phyloP scores from a whole-genome alignment of 805 yeast genomes.

The Sungouiozyma ichnusensis region DNA sequence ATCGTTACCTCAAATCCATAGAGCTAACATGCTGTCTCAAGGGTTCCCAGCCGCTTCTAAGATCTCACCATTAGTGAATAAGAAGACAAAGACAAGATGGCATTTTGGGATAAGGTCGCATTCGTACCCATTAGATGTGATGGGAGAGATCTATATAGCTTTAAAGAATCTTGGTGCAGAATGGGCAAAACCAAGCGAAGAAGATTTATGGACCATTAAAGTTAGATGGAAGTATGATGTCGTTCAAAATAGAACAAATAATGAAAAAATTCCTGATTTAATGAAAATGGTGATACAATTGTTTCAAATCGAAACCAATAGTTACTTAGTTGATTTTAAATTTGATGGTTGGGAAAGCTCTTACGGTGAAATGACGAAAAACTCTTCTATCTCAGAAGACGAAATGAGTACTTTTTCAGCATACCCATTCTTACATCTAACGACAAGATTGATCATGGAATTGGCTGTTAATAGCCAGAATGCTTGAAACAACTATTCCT shows the following conservation, averaged over 20 bases:
- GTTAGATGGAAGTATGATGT: conserved; percentile 83
- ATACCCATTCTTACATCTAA: conserved; percentile 86
- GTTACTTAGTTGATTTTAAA: conserved; percentile 91
- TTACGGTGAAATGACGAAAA: conserved; percentile 25
- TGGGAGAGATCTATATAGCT: conserved; percentile 97
- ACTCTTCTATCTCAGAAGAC: conserved; percentile 36
- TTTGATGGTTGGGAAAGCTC: conserved; percentile 91
- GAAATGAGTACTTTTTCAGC: conserved; percentile 89
- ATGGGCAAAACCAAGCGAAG: conserved; percentile 93
- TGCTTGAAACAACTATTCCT: conserved; percentile 11
- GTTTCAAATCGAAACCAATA: conserved; percentile 91
- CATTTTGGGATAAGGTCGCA: conserved; percentile 96
- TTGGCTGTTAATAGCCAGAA: conserved; percentile 85
- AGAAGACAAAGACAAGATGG: conserved; percentile 93
- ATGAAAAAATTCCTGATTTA: conserved; percentile 48
- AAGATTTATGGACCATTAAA: conserved; percentile 89
- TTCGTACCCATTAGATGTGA: conserved; percentile 93
- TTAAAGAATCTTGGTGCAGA: conserved; percentile 90
- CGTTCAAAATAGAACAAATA: conserved; percentile 18
- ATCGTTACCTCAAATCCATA: conserved; percentile 85
- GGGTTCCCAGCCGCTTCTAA: conserved; percentile 39
- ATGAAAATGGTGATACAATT: conserved; percentile 97
- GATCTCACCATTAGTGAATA: conserved; percentile 49
- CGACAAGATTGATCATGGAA: conserved; percentile 90
- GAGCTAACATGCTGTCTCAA: conserved; percentile 77